Evolutionary conservation across 169 alveolate genomes (phyloP), one percentile per base, ranked within the genome.

Genomic region (Plasmodium ovale): DNA sequence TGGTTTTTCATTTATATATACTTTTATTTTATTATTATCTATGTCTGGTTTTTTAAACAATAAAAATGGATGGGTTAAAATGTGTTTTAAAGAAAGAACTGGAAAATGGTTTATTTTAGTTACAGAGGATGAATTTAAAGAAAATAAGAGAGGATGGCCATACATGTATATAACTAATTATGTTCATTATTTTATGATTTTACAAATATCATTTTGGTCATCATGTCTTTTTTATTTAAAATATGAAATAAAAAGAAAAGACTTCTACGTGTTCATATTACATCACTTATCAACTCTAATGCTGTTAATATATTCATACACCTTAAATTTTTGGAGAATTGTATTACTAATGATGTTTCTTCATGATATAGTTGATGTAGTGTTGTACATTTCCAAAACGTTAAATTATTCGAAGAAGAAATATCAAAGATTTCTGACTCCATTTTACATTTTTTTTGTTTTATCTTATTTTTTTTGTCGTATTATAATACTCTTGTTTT

Each of bases 291-390:
- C 91, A 10, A 84, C 91, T 6, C 51, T 84, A 14, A 14, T 54
- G n/a, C 39, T 84, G 16, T 59, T 84, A 68, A 7, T 12, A 5
- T 84, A 68, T 68, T 84, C 91, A 37, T 64, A 84, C 42, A 2
- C 69, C 19, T n/a, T 68, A 12, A 84, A 84, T 71, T 84, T 84
- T 25, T 84, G 91, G 91, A 84, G 91, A 47, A 33, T 69, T 31
- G 91, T 85, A 25, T 47, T 84, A 69, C 6, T 68, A 54, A 64
- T 84, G 21, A 62, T 84, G 12, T 65, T 94, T 60, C 69, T 94
- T 35, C 96, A 94, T 85, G 96, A 94, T 70, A 79, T 94, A n/a
- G 94, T 94, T 35, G 96, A 94, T 69, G 92, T 94, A 39, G 62
- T 70, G 49, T 89, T 94, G 4, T 94, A 79, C 58, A 21, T 65